Evolutionary conservation across 345 rosid genomes (phyloP).

Genomic region (Triadica sebifera): DNA sequence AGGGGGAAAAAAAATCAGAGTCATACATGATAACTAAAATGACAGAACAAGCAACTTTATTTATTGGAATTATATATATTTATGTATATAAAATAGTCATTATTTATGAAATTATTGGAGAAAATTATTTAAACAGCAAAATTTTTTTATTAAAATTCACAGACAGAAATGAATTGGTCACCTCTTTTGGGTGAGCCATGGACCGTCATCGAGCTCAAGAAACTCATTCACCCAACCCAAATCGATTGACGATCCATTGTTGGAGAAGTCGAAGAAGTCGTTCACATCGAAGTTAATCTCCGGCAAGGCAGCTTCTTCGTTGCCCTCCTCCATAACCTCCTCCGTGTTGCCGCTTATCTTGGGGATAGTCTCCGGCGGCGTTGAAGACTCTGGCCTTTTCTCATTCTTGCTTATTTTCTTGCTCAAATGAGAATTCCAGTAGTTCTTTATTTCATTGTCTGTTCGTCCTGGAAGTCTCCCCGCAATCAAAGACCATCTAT

Average conservation of each 20-base stretch:
- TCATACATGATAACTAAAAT: background rate
- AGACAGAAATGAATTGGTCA: background rate
- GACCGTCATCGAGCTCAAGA: conserved; percentile 34
- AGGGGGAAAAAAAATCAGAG: too few species aligned
- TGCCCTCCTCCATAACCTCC: conserved; percentile 5
- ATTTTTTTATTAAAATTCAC: background rate
- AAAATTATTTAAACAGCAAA: background rate
- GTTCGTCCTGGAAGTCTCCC: conserved; percentile 74
- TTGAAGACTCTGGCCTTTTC: conserved; percentile 14
- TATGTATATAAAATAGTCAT: background rate
- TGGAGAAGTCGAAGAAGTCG: conserved; percentile 41
- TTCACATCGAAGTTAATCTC: conserved; percentile 29
- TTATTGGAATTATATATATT: background rate
- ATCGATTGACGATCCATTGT: conserved; percentile 27
- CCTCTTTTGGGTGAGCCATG: conserved; percentile 22
- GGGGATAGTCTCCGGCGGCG: background rate
- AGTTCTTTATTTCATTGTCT: conserved; percentile 66
- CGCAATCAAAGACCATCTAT: conserved; percentile 65
- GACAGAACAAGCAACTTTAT: background rate
- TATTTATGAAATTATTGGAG: background rate
- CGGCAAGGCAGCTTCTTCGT: background rate
- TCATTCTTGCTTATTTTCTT: conserved; percentile 40
- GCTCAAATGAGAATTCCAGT: conserved; percentile 75
- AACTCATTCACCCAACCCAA: conserved; percentile 50
- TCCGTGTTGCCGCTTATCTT: background rate